Evolutionary conservation across 441 rosid species (phyloP).

Genomic region (Eruca vesicaria): DNA sequence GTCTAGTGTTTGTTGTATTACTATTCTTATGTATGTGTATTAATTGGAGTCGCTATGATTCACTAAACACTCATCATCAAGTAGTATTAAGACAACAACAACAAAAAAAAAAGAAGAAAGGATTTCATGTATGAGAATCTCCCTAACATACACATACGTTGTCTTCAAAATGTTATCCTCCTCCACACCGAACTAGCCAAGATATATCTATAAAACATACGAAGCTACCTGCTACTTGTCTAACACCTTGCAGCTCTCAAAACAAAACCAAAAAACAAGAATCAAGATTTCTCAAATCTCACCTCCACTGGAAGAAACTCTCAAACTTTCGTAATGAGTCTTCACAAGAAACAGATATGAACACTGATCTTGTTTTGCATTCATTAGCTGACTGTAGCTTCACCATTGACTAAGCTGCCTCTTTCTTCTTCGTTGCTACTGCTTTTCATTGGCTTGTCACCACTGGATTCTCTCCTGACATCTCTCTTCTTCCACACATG

Average conservation of each 20-base stretch:
- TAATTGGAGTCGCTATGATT: background rate
- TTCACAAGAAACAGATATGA: conserved; percentile 13
- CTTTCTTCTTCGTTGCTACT: conserved; percentile 43
- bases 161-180: conserved; percentile 24
- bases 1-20: conserved; percentile 9
- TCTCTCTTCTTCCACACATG: conserved; percentile 54
- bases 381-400: conserved; percentile 57
- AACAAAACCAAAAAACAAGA: background rate
- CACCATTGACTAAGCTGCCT: conserved; percentile 62
- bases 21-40: background rate
- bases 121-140: conserved; percentile 13
- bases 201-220: background rate
- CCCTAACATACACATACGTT: conserved; percentile 5
- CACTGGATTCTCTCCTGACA: conserved; percentile 47
- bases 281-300: conserved; percentile 2
- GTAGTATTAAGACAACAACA: background rate
- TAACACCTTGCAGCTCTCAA: background rate
- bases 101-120: background rate
- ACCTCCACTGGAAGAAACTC: conserved; percentile 19
- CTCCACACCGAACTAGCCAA: background rate
- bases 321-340: conserved; percentile 12
- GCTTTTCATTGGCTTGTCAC: conserved; percentile 47
- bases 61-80: conserved; percentile 8
- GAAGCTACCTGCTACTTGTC: background rate
- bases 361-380: conserved; percentile 22